A percentile compares a stretch with the other conserved stretches of the same genome.
Conservation (phyloP, 1,139 yeast genomes). For the Protomyces macrosporus region DNA sequence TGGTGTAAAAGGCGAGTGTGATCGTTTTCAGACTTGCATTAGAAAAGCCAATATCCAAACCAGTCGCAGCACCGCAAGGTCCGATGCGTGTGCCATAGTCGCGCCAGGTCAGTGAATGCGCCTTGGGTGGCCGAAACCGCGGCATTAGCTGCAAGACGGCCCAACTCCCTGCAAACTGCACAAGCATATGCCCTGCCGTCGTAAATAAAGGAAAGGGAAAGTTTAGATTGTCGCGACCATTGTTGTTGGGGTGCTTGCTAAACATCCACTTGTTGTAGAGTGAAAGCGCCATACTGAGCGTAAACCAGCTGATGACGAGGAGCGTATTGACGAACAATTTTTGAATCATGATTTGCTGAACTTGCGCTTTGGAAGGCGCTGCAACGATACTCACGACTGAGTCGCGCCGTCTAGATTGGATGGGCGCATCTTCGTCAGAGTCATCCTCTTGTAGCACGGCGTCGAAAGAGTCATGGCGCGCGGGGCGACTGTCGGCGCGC, state of each 20-base stretch:
- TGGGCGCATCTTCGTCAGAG: not conserved
- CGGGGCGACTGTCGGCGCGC: not conserved
- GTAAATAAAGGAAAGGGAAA: slow-evolving; percentile 78
- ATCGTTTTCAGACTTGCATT: slow-evolving; percentile 75
- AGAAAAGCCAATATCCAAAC: slow-evolving; percentile 91
- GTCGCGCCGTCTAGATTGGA: too few species aligned
- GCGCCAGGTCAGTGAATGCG: slow-evolving; percentile 27
- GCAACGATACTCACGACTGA: not conserved
- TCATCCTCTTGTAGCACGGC: not conserved
- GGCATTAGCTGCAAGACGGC: slow-evolving; percentile 48
- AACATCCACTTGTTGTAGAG: slow-evolving; percentile 67
- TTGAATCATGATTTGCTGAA: slow-evolving; percentile 1
- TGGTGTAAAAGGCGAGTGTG: slow-evolving; percentile 81
- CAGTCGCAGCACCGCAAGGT: slow-evolving; percentile 83
- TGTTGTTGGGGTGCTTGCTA: slow-evolving; percentile 37
- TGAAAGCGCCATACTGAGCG: slow-evolving; percentile 32
- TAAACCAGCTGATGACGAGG: slow-evolving; percentile 28
- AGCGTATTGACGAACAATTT: slow-evolving; percentile 6
- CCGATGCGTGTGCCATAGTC: slow-evolving; percentile 47
- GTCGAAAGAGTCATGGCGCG: not conserved
- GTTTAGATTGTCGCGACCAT: slow-evolving; percentile 79
- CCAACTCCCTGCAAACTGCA: slow-evolving; percentile 52
- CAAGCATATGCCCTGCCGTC: slow-evolving; percentile 72
- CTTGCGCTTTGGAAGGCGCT: slow-evolving; percentile 18
- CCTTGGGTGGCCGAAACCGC: slow-evolving; percentile 45